Evolutionary conservation across 352 stramenopile genomes (phyloP).

Genomic region (Plasmopara muralis): DNA sequence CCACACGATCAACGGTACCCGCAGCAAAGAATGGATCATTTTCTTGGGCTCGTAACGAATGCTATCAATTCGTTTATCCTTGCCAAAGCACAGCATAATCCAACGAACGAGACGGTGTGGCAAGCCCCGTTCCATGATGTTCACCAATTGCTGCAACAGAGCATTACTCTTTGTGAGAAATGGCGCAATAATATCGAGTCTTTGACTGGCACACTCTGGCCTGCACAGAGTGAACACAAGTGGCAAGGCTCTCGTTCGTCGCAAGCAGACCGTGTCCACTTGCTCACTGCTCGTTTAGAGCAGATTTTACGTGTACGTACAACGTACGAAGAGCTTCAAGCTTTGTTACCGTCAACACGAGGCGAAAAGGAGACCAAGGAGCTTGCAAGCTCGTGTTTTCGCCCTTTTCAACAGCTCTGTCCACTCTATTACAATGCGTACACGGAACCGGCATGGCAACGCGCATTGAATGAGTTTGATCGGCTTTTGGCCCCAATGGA

Average conservation of each 20-base stretch:
- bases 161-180: slow-evolving; percentile 73
- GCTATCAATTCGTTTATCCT: slow-evolving; percentile 75
- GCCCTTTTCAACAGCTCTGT: slow-evolving; percentile 54
- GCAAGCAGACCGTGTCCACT: slow-evolving; percentile 28
- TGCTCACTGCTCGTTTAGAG: slow-evolving; percentile 63
- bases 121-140: slow-evolving; percentile 52
- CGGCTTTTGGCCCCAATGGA: slow-evolving; percentile 75
- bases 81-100: slow-evolving; percentile 28
- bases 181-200: slow-evolving; percentile 66
- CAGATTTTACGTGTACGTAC: slow-evolving; percentile 77
- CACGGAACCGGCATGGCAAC: slow-evolving; percentile 78
- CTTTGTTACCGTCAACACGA: slow-evolving; percentile 38
- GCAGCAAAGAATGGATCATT: slow-evolving; percentile 81
- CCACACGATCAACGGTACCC: slow-evolving; percentile 62
- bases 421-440: slow-evolving; percentile 89
- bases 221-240: slow-evolving; percentile 67
- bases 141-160: slow-evolving; percentile 47
- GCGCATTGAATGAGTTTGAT: slow-evolving; percentile 75
- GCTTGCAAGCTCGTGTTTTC: slow-evolving; percentile 52
- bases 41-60: slow-evolving; percentile 74
- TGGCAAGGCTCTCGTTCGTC: slow-evolving; percentile 41
- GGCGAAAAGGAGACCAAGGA: slow-evolving; percentile 29
- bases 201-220: slow-evolving; percentile 78
- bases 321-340: slow-evolving; percentile 84
- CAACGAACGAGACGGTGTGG: slow-evolving; percentile 61